Evolutionary conservation across 1,139 yeast genomes (phyloP).

Genomic region (Hansenula lynferdii): DNA sequence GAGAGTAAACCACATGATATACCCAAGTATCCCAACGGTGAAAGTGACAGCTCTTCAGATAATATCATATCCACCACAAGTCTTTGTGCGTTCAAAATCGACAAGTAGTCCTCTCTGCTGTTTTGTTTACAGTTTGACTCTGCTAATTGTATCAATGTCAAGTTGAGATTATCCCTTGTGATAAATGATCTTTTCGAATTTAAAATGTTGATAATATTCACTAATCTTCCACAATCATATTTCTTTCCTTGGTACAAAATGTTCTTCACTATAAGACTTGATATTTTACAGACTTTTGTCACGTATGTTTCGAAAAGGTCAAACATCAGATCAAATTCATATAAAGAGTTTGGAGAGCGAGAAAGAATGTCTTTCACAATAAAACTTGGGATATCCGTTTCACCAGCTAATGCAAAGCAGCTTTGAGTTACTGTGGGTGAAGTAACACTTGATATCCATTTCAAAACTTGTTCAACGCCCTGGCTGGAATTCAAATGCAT

Average conservation of each 20-base stretch:
- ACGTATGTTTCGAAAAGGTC: conserved; percentile 6
- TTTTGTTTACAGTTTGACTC: too few relatives aligned
- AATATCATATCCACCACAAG: background rate
- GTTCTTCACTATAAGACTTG: background rate
- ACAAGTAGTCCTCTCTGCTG: background rate
- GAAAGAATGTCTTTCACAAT: conserved; percentile 25
- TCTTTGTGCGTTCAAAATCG: conserved; percentile 1
- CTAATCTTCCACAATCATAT: too few relatives aligned
- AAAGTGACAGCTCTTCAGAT: background rate
- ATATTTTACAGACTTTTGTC: background rate
- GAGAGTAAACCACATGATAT: conserved; percentile 1
- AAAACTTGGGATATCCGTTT: conserved; percentile 21
- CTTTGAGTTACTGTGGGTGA: conserved; percentile 19
- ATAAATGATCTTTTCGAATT: too few relatives aligned
- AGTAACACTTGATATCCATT: conserved; percentile 26
- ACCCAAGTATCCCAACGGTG: conserved; percentile 2
- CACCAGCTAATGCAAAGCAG: conserved; percentile 27
- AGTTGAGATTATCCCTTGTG: too few relatives aligned
- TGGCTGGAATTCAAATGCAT: background rate
- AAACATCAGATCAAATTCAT: conserved; percentile 17
- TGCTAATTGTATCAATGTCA: too few relatives aligned
- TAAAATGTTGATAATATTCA: too few relatives aligned
- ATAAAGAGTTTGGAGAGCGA: conserved; percentile 23
- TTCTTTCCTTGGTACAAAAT: background rate
- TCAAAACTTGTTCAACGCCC: conserved; percentile 15